Conservation (phyloP, 495 filamentous ascomycete species). For the Aspergillus campestris region DNA sequence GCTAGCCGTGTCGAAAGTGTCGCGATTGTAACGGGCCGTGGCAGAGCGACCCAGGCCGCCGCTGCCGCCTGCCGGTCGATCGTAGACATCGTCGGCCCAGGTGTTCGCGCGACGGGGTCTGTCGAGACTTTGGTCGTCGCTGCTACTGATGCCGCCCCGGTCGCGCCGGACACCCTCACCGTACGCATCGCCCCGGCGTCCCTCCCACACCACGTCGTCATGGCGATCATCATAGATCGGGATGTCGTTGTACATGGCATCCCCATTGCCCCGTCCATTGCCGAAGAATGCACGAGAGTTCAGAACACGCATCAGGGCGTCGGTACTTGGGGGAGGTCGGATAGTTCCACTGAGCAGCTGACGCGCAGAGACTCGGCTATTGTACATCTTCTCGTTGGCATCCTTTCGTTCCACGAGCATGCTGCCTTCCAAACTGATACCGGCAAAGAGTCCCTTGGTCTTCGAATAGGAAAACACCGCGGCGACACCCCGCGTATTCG, state of each 20-base stretch:
- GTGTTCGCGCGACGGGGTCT: conserved; percentile 65
- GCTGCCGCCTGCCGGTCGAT: conserved; percentile 46
- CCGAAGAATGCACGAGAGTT: conserved; percentile 79
- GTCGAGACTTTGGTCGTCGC: conserved; percentile 54
- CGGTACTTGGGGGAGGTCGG: conserved; percentile 70
- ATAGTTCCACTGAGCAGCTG: conserved; percentile 74
- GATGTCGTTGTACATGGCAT: conserved; percentile 87
- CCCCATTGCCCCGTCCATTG: conserved; percentile 36
- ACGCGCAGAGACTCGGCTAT: conserved; percentile 65
- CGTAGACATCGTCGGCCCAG: conserved; percentile 87
- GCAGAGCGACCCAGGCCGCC: conserved; percentile 39
- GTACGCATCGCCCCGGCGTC: conserved; percentile 62
- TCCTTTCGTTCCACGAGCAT: conserved; percentile 88
- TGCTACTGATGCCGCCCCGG: conserved; percentile 41
- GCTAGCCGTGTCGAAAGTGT: conserved; percentile 44
- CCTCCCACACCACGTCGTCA: conserved; percentile 92
- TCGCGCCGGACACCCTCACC: conserved; percentile 62
- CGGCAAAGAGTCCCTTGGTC: conserved; percentile 94
- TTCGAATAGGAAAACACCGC: conserved; percentile 95
- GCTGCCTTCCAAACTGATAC: conserved; percentile 87
- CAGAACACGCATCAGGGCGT: conserved; percentile 74
- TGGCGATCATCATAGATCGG: conserved; percentile 84
- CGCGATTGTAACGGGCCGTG: conserved; percentile 35
- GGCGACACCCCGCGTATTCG: conserved; percentile 79
- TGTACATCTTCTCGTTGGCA: conserved; percentile 95